Percentiles rank a stretch among this genome's conserved stretches.
These are phyloP conservation scores for Dryadomyces quercivorus DNA, from an alignment of 2,329 filamentous ascomycete species.

Conservation along the genomic window DNA sequence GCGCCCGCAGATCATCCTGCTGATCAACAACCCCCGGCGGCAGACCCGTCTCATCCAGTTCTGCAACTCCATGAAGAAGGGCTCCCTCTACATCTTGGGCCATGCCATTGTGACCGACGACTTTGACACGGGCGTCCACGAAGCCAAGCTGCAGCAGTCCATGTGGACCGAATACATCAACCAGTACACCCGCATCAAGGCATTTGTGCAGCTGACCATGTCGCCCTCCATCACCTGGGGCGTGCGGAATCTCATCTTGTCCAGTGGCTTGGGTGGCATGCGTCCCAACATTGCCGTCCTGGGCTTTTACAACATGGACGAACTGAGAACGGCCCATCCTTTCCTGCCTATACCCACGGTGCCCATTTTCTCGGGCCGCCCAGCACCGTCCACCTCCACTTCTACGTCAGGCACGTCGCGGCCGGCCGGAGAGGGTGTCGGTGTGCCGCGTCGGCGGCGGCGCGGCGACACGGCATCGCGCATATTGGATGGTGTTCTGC, in stretches of 20 bases:
- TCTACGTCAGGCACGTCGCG: background rate
- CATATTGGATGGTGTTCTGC: slow-evolving; percentile 45
- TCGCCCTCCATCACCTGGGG: slow-evolving; percentile 78
- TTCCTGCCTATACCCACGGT: slow-evolving; percentile 28
- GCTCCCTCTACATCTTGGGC: slow-evolving; percentile 70
- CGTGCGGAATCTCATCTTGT: slow-evolving; percentile 67
- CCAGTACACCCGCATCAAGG: slow-evolving; percentile 75
- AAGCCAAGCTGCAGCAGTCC: slow-evolving; percentile 68
- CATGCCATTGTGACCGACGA: slow-evolving; percentile 81
- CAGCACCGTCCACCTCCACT: slow-evolving; percentile 9
- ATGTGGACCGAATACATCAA: slow-evolving; percentile 76
- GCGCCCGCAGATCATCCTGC: slow-evolving; percentile 75
- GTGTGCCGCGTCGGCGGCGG: slow-evolving; percentile 18
- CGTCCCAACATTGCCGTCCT: slow-evolving; percentile 76
- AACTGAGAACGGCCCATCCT: slow-evolving; percentile 50
- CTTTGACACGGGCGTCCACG: slow-evolving; percentile 65
- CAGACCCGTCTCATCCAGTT: slow-evolving; percentile 81
- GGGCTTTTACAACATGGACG: slow-evolving; percentile 70
- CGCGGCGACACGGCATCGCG: slow-evolving; percentile 43
- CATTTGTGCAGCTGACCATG: slow-evolving; percentile 78
- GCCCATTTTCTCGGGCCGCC: slow-evolving; percentile 10
- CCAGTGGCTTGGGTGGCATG: slow-evolving; percentile 77
- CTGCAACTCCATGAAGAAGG: slow-evolving; percentile 85
- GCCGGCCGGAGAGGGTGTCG: background rate
- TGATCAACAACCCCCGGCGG: slow-evolving; percentile 70